phyloP scores from a whole-genome alignment of 306 rosid species.

The Senna tora region DNA sequence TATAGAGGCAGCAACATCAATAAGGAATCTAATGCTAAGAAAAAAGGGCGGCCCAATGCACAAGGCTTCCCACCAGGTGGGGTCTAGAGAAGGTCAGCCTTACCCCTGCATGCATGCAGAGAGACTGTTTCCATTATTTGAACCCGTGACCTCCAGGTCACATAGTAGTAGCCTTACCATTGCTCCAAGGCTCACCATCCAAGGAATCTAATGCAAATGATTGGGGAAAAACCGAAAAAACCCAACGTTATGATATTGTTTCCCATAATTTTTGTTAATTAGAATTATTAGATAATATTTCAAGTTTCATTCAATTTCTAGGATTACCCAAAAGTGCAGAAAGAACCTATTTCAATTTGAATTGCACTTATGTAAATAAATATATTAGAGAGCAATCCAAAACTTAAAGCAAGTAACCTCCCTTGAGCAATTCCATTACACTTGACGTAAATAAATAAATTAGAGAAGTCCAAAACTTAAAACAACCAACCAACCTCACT shows the following conservation, averaged over 20 bases:
- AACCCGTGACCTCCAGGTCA: too few relatives aligned
- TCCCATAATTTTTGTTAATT: constrained; percentile 20
- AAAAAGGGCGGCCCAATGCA: too few relatives aligned
- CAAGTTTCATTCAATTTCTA: constrained; percentile 32
- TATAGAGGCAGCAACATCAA: constrained; percentile 11
- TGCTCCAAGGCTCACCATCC: too few relatives aligned
- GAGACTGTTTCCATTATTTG: too few relatives aligned
- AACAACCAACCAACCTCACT: constrained; percentile 61
- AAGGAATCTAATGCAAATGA: too few relatives aligned
- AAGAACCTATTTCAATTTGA: constrained; percentile 28
- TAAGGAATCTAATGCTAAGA: constrained; percentile 17
- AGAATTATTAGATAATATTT: constrained; percentile 14
- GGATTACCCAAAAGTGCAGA: constrained; percentile 16
- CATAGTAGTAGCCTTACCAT: too few relatives aligned
- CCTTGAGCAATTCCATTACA: constrained; percentile 69
- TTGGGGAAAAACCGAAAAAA: background rate
- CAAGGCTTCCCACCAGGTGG: too few relatives aligned
- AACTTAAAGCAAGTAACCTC: constrained; percentile 56
- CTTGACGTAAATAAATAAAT: background rate
- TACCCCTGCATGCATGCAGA: too few relatives aligned
- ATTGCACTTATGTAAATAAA: background rate
- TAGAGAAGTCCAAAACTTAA: constrained; percentile 9
- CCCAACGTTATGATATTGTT: background rate
- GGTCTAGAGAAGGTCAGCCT: too few relatives aligned
- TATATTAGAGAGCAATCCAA: constrained; percentile 2